Evolutionary conservation across 352 stramenopile genomes (phyloP), one percentile per base, ranked within the genome.

Genomic region (Halophytophthora polymorphica): DNA sequence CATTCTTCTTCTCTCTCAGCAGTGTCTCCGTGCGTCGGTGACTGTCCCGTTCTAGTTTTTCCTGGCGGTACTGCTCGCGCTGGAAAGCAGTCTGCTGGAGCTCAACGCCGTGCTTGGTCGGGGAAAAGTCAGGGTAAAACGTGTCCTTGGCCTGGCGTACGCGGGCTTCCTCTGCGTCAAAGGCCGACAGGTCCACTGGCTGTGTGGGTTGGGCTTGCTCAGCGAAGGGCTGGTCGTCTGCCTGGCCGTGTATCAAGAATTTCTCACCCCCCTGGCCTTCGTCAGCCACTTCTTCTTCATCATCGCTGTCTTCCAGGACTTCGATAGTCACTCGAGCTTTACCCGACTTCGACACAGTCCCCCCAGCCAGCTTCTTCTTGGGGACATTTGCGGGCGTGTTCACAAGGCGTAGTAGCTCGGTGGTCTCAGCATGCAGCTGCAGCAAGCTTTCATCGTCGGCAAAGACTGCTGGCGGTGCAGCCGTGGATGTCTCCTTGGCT

Each of bases 281-380:
- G 19, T 31, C 42, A 43, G 48, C 19, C 28, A 21, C 11, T 31
- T 36, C 43, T 5, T 55, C 42, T 2, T 66, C 53, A 1, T 71
- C 56, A 2, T 79, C 61, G 0, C 71, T 68, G 21, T 78, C 64
- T 33, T 89, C 74, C 23, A 88, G 38, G 11, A 90, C 77, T 56
- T 90, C 77, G 37, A 90, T 88, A 1, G 80, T 90, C 43, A 85
- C 54, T 19, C 74, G 59, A 17, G 56, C 49, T 67, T 86, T 75
- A 5, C 34, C 43, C 22, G 40, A 34, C 41, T 57, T 59, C 6
- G 57, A 36, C 22, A 50, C 34, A 2, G 21, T 19, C 17, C 14
- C 45, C 25, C 33, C 46, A 4, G 13, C 58, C 2, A 64, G 17
- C 39, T 59, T 66, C 51, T 58, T 73, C 19, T 63, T 53, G 2